Percentiles rank a stretch among this genome's conserved stretches.
Evolutionary conservation across 805 yeast species (phyloP).

Genomic region (Spathaspora boniae): DNA sequence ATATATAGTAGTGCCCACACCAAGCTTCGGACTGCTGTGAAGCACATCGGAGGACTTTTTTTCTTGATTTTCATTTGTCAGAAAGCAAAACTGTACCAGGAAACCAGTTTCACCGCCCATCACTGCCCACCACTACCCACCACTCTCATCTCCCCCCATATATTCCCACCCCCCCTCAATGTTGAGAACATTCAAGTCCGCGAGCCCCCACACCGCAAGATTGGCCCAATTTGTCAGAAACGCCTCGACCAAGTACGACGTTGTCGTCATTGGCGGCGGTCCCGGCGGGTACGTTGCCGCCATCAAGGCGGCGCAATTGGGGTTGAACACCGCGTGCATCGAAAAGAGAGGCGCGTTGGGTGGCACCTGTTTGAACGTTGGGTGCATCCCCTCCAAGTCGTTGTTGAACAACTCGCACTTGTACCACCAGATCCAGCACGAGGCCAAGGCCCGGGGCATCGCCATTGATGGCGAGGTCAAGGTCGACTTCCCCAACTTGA

Average conservation of each 20-base stretch:
- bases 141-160: no score
- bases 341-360: conserved; percentile 96
- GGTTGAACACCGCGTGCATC: conserved; percentile 90
- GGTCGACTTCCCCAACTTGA: conserved; percentile 74
- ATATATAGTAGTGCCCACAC: no score
- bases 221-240: conserved; percentile 36
- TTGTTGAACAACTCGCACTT: conserved; percentile 90
- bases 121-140: no score
- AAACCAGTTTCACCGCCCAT: no score
- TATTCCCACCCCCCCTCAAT: conserved; percentile 7
- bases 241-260: conserved; percentile 61
- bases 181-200: conserved; percentile 17
- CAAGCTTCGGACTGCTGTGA: no score
- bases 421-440: conserved; percentile 84
- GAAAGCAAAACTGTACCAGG: no score
- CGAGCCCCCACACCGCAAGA: conserved; percentile 9
- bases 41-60: no score
- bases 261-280: conserved; percentile 97
- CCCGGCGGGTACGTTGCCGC: conserved; percentile 99
- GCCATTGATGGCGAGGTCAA: conserved; percentile 71
- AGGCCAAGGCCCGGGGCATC: conserved; percentile 85
- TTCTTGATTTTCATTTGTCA: no score
- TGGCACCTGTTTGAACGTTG: conserved; percentile 98
- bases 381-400: conserved; percentile 98
- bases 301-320: conserved; percentile 96